Conservation (phyloP, 148 eudicot species). For the Vaccinium vitisidaea region DNA sequence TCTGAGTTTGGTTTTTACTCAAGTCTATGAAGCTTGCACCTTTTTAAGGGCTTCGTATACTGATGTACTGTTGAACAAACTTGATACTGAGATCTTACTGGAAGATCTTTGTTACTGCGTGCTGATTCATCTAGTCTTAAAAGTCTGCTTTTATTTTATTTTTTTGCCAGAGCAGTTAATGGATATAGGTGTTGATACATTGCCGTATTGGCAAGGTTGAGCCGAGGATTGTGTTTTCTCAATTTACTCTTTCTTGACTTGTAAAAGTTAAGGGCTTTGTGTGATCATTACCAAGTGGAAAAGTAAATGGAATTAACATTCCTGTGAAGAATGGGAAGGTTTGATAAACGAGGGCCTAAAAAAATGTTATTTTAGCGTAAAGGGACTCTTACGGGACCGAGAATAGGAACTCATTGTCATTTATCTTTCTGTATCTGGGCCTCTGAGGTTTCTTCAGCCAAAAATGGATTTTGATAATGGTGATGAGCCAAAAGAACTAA, state of each 20-base stretch:
- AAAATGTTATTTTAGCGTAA: too few species aligned
- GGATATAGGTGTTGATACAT: not conserved
- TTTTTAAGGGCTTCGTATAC: not conserved
- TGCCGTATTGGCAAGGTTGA: not conserved
- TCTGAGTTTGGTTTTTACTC: not conserved
- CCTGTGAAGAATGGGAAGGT: not conserved
- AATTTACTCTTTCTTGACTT: not conserved
- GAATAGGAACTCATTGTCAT: not conserved
- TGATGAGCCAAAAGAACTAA: not conserved
- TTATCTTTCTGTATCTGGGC: not conserved
- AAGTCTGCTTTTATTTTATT: not conserved
- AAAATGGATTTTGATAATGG: not conserved
- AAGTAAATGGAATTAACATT: not conserved
- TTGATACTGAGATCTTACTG: not conserved
- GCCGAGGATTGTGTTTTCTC: not conserved
- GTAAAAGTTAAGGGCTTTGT: not conserved
- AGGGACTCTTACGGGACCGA: not conserved
- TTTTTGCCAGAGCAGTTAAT: not conserved
- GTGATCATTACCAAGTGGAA: not conserved
- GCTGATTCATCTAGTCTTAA: not conserved
- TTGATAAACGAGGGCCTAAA: not conserved
- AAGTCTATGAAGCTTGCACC: not conserved
- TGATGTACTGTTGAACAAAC: not conserved
- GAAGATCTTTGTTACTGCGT: not conserved
- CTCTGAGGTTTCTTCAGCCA: not conserved